Conservation (phyloP, 768 basidiomycete genomes). For the Pholiota microspora region DNA sequence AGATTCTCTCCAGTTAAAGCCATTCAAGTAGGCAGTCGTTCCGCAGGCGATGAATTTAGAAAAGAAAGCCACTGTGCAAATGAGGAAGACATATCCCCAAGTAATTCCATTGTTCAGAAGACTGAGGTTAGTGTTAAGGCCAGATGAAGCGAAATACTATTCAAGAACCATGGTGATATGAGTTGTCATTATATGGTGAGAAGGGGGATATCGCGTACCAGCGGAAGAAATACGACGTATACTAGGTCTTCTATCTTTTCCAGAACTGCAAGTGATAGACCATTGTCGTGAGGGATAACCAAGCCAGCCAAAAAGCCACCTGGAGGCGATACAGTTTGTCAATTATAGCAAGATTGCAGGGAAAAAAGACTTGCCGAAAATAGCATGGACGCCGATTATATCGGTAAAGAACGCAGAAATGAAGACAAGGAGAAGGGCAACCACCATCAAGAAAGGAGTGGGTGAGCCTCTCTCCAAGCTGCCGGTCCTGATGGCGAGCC, state of each 20-base stretch:
- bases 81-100: conserved; percentile 80
- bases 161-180: too few relatives aligned
- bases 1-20: conserved; percentile 73
- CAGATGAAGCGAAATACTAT: conserved; percentile 29
- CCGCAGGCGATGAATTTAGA: conserved; percentile 82
- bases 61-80: conserved; percentile 70
- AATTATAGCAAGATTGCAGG: conserved; percentile 17
- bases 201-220: conserved; percentile 44
- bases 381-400: conserved; percentile 76
- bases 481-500: conserved; percentile 66
- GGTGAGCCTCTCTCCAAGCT: conserved; percentile 73
- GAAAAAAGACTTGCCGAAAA: conserved; percentile 44
- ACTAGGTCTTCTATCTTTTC: conserved; percentile 89
- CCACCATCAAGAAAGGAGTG: conserved; percentile 72
- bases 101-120: conserved; percentile 70
- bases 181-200: too few relatives aligned
- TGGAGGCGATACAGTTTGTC: conserved; percentile 21
- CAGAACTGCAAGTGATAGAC: conserved; percentile 74
- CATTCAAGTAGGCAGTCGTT: conserved; percentile 50
- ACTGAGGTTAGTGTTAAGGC: conserved; percentile 78
- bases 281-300: conserved; percentile 80
- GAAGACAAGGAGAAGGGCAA: conserved; percentile 74
- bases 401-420: conserved; percentile 82
- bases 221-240: conserved; percentile 67
- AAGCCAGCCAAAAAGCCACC: conserved; percentile 84